Conservation (phyloP, 2,329 filamentous ascomycete genomes). For the Pseudogymnoascus sp. region DNA sequence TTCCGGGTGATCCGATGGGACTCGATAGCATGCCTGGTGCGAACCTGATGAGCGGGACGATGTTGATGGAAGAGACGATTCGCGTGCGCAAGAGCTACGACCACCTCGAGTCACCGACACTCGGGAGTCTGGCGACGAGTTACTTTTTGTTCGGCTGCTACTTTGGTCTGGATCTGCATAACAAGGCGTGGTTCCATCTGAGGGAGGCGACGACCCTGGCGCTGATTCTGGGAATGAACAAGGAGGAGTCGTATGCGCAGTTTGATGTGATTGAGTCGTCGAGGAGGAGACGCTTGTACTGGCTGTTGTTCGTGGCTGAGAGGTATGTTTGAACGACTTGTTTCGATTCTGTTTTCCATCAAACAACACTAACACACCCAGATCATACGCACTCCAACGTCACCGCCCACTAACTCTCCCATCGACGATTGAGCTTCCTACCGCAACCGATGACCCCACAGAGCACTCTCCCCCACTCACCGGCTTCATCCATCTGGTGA, state of each 20-base stretch:
- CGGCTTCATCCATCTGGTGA: slow-evolving; percentile 52
- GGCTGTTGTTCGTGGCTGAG: slow-evolving; percentile 65
- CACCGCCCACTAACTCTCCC: slow-evolving; percentile 62
- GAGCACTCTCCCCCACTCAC: slow-evolving; percentile 47
- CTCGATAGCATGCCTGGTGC: slow-evolving; percentile 49
- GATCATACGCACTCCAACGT: slow-evolving; percentile 64
- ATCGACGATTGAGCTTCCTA: slow-evolving; percentile 58
- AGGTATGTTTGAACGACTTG: slow-evolving; percentile 38
- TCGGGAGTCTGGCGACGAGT: slow-evolving; percentile 59
- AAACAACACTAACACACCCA: slow-evolving; percentile 18
- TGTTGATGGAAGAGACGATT: slow-evolving; percentile 59
- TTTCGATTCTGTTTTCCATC: not conserved
- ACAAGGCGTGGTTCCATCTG: slow-evolving; percentile 71
- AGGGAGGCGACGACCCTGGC: slow-evolving; percentile 68
- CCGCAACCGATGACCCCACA: slow-evolving; percentile 50
- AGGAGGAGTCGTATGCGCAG: slow-evolving; percentile 53
- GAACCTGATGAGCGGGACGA: slow-evolving; percentile 55
- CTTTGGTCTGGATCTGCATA: slow-evolving; percentile 63
- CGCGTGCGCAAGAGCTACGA: slow-evolving; percentile 57
- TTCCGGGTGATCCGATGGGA: slow-evolving; percentile 50
- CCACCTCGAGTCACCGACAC: slow-evolving; percentile 46
- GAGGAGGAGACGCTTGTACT: slow-evolving; percentile 59
- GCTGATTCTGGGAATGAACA: slow-evolving; percentile 51
- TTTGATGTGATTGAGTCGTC: slow-evolving; percentile 52
- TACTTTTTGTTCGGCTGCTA: slow-evolving; percentile 71